Evolutionary conservation across 257 asterid genomes (phyloP).

Genomic region (Salvia splendens): DNA sequence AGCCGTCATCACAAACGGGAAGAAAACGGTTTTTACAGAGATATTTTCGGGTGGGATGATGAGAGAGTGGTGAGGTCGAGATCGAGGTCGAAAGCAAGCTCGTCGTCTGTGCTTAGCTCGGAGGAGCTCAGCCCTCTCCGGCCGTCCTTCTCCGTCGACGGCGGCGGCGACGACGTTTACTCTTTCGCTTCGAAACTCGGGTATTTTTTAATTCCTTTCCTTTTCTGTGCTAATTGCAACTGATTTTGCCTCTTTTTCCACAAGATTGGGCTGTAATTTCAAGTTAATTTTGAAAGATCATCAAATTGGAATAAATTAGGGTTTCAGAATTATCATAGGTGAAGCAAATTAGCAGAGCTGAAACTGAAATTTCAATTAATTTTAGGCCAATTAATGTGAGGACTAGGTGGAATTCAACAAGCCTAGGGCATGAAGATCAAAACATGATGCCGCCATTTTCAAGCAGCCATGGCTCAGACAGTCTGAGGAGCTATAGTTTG

Average conservation of each 20-base stretch:
- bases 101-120: slow-evolving; percentile 71
- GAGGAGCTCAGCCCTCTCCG: slow-evolving; percentile 80
- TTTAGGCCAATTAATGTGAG: slow-evolving; percentile 68
- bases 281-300: neutral
- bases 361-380: slow-evolving; percentile 19
- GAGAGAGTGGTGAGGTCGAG: slow-evolving; percentile 57
- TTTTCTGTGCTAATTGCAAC: no score
- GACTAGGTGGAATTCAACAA: slow-evolving; percentile 45
- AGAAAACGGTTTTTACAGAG: slow-evolving; percentile 49
- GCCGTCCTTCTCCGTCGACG: slow-evolving; percentile 39
- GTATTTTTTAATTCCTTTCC: slow-evolving; percentile 14
- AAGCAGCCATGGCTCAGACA: slow-evolving; percentile 34
- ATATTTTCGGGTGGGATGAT: slow-evolving; percentile 67
- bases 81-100: slow-evolving; percentile 64
- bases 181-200: slow-evolving; percentile 64
- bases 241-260: neutral
- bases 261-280: neutral
- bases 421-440: slow-evolving; percentile 37
- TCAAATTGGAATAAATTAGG: neutral
- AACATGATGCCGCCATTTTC: slow-evolving; percentile 40
- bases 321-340: neutral
- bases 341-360: neutral
- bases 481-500: slow-evolving; percentile 40
- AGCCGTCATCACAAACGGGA: slow-evolving; percentile 31
- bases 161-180: slow-evolving; percentile 53